Evolutionary conservation across 2,329 filamentous ascomycete genomes (phyloP).

Genomic region (Domatiomyces globalis): DNA sequence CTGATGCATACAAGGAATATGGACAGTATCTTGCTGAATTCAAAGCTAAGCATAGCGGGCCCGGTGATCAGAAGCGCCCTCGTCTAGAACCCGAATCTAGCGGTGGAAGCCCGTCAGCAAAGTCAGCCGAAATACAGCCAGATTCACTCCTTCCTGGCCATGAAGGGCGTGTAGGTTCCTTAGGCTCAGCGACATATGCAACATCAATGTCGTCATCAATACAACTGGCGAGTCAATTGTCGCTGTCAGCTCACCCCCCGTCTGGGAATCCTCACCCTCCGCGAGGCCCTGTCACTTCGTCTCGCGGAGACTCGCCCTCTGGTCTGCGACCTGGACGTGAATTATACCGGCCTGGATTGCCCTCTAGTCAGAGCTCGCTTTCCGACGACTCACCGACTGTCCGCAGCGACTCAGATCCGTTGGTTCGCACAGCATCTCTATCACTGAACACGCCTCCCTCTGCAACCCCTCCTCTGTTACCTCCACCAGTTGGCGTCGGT

Average conservation of each 20-base stretch:
- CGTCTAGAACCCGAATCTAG: conserved; percentile 28
- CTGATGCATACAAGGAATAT: conserved; percentile 53
- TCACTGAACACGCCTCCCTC: conserved; percentile 7
- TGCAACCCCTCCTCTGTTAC: conserved; percentile 8
- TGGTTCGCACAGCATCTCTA: conserved; percentile 10
- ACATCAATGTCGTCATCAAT: neutral
- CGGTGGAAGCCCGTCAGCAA: conserved; percentile 15
- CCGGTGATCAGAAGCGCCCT: conserved; percentile 29
- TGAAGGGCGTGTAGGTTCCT: conserved; percentile 6
- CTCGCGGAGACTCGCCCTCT: conserved; percentile 12
- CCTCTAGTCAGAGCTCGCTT: conserved; percentile 15
- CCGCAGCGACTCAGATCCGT: conserved; percentile 12
- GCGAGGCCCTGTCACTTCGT: conserved; percentile 4
- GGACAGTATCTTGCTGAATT: conserved; percentile 62
- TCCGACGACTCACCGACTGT: conserved; percentile 15
- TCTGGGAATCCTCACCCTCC: neutral
- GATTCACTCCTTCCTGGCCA: conserved; percentile 6
- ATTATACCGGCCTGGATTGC: conserved; percentile 7
- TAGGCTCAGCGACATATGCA: conserved; percentile 8
- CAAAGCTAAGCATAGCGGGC: conserved; percentile 50
- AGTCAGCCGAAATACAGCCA: conserved; percentile 8
- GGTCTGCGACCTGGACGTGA: conserved; percentile 6
- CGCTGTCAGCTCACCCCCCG: neutral
- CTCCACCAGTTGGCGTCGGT: neutral
- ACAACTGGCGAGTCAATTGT: too few relatives aligned